Evolutionary conservation across 2,329 filamentous ascomycete genomes (phyloP).

Genomic region (Colletotrichum australisinense): DNA sequence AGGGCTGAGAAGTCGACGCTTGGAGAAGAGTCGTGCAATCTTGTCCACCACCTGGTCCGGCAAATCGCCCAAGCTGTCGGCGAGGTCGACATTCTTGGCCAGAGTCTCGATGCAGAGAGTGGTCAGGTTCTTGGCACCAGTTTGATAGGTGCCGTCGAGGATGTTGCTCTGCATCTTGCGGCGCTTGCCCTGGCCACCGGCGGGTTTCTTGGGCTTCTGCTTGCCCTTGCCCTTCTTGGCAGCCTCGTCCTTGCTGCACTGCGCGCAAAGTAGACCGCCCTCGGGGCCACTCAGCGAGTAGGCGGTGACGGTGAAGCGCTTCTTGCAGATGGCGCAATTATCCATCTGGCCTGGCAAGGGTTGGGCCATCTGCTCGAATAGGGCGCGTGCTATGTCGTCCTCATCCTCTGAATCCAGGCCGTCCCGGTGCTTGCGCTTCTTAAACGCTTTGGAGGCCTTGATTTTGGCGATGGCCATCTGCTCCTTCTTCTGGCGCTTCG

Average conservation of each 20-base stretch:
- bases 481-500: constrained; percentile 58
- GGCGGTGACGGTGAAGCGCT: constrained; percentile 91
- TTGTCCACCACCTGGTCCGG: constrained; percentile 67
- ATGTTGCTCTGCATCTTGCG: constrained; percentile 86
- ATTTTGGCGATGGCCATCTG: constrained; percentile 69
- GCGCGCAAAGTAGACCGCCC: constrained; percentile 86
- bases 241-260: constrained; percentile 75
- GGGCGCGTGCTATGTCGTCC: constrained; percentile 60
- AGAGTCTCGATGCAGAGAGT: constrained; percentile 72
- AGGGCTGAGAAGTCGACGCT: constrained; percentile 66
- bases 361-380: constrained; percentile 58
- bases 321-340: constrained; percentile 86
- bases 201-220: constrained; percentile 48
- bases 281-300: constrained; percentile 85
- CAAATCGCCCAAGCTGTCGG: constrained; percentile 71
- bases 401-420: constrained; percentile 56
- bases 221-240: constrained; percentile 56
- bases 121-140: constrained; percentile 77
- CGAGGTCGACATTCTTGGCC: constrained; percentile 71
- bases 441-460: constrained; percentile 69
- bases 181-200: constrained; percentile 68
- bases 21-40: constrained; percentile 70
- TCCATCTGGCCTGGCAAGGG: constrained; percentile 87
- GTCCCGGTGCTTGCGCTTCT: constrained; percentile 59
- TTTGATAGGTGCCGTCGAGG: constrained; percentile 77